phyloP scores from a whole-genome alignment of 495 filamentous ascomycete genomes.

The Oidiodendron maius region DNA sequence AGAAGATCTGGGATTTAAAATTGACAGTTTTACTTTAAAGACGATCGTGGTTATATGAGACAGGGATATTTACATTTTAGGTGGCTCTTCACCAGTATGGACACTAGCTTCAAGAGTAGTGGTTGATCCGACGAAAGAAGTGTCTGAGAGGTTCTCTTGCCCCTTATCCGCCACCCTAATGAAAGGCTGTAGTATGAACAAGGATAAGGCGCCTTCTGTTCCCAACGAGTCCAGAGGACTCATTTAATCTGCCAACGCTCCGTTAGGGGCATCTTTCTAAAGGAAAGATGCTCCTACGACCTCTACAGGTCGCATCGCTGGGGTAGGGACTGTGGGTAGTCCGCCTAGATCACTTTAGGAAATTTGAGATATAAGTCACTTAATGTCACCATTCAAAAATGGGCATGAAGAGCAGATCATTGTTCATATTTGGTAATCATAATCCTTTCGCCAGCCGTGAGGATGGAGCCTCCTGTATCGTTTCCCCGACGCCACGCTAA shows the following conservation, averaged over 20 bases:
- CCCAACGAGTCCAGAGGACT: constrained; percentile 18
- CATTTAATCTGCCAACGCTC: constrained; percentile 56
- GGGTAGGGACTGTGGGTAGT: no score
- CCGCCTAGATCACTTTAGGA: no score
- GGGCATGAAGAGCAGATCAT: neutral
- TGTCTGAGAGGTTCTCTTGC: constrained; percentile 29
- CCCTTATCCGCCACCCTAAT: constrained; percentile 26
- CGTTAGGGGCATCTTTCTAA: constrained; percentile 55
- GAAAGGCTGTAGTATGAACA: constrained; percentile 20
- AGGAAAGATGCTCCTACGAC: constrained; percentile 53
- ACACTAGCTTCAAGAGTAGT: no score
- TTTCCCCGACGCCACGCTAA: constrained; percentile 22
- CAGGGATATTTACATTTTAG: no score
- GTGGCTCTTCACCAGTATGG: no score
- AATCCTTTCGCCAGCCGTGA: neutral
- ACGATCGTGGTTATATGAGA: no score
- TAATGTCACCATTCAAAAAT: neutral
- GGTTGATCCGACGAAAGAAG: no score
- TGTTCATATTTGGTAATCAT: neutral
- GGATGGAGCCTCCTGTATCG: neutral
- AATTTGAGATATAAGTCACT: no score
- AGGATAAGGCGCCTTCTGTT: constrained; percentile 26
- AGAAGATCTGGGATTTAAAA: no score
- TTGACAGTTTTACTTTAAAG: no score
- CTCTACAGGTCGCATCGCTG: constrained; percentile 65